Evolutionary conservation across 257 asterid species (phyloP).

Genomic region (Fraxinus anomala): DNA sequence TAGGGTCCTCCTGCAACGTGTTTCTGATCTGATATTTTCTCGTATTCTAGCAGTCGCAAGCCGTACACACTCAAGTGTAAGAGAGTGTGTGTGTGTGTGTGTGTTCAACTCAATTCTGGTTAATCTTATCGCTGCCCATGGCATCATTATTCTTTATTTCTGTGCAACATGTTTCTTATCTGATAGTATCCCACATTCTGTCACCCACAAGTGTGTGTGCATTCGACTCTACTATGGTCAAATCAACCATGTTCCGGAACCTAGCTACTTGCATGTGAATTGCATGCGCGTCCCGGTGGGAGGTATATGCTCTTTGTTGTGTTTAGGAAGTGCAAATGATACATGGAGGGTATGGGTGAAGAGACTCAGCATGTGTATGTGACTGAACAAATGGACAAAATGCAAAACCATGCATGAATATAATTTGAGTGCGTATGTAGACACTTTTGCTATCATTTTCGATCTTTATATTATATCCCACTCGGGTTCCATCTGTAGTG

Average conservation of each 20-base stretch:
- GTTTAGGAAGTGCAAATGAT: slow-evolving; percentile 23
- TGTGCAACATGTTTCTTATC: neutral
- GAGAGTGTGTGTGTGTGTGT: neutral
- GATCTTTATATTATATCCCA: slow-evolving; percentile 20
- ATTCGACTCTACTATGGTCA: neutral
- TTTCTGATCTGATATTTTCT: neutral
- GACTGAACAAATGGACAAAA: slow-evolving; percentile 17
- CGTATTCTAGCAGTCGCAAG: too few species aligned
- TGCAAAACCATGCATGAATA: slow-evolving; percentile 45
- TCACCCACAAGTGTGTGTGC: neutral
- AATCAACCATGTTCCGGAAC: neutral
- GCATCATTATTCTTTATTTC: slow-evolving; percentile 1
- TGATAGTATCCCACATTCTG: neutral
- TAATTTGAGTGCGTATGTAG: slow-evolving; percentile 35
- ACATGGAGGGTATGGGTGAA: slow-evolving; percentile 19
- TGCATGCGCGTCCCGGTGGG: slow-evolving; percentile 39
- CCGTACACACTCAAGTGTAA: too few species aligned
- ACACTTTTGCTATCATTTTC: slow-evolving; percentile 19
- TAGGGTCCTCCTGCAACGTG: neutral
- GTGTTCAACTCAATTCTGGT: too few species aligned
- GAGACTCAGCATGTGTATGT: slow-evolving; percentile 17
- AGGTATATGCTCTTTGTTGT: slow-evolving; percentile 7
- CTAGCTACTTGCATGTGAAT: slow-evolving; percentile 29
- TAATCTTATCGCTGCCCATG: neutral
- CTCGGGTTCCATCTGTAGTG: slow-evolving; percentile 27